Evolutionary conservation across 1,139 yeast genomes (phyloP).

Genomic region (Dujonia santamariae): DNA sequence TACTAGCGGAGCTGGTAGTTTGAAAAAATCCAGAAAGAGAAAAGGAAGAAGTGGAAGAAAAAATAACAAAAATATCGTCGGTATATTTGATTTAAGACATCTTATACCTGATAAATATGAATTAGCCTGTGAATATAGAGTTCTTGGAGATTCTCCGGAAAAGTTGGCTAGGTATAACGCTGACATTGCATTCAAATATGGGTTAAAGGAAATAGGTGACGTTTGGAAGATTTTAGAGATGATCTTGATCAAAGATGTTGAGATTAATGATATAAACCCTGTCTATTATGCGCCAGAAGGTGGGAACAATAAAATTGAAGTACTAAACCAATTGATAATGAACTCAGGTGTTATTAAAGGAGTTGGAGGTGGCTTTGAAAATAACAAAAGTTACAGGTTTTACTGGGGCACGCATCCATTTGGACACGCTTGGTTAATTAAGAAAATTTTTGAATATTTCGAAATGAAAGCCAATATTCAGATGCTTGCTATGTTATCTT

Average conservation of each 20-base stretch:
- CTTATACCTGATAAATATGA: conserved; percentile 76
- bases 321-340: conserved; percentile 16
- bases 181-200: conserved; percentile 64
- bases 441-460: conserved; percentile 61
- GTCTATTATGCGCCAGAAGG: conserved; percentile 10
- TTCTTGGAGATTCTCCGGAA: conserved; percentile 66
- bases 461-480: conserved; percentile 69
- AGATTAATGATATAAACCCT: conserved; percentile 13
- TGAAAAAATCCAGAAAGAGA: no score
- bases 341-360: conserved; percentile 17
- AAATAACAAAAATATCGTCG: conserved; percentile 48
- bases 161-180: conserved; percentile 68
- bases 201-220: conserved; percentile 60
- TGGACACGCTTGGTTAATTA: conserved; percentile 74
- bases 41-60: conserved; percentile 13
- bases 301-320: conserved; percentile 14
- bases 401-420: conserved; percentile 84
- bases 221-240: conserved; percentile 73
- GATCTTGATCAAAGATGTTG: conserved; percentile 33
- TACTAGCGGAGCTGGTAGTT: background rate
- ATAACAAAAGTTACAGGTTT: conserved; percentile 27
- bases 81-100: conserved; percentile 63
- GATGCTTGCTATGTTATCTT: conserved; percentile 87
- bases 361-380: conserved; percentile 4
- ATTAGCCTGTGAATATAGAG: conserved; percentile 71